Base-by-base conservation (phyloP, 805 yeast genomes). In the Yamadazyma sp. region DNA sequence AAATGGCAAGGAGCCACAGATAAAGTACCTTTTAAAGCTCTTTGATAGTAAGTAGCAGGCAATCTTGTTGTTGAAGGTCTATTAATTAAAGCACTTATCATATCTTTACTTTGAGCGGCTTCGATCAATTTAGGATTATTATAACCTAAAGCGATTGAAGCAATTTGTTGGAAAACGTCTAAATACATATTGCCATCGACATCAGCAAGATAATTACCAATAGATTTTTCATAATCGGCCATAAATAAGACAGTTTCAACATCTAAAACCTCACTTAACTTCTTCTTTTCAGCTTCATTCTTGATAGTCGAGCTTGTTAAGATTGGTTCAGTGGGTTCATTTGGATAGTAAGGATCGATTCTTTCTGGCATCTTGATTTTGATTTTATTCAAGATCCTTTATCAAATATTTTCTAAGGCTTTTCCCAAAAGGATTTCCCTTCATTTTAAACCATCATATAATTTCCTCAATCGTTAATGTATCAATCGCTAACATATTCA, bases 1-100 rank as follows among this genome's bases (percentile, higher is more conserved):
- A 73, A 70, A 7, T 82, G 82, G 33, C 71, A 69, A 35, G 84
- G 85, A 14, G 83, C 83, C 28, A 76, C 80, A 19, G 75, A 69
- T 44, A 78, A 59, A 27, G 11, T 8, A 23, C 78, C 59, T 19
- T 71, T 69, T 31, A 54, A 20, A 76, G 69, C n/a, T 60, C 26
- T 52, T 30, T 65, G 60, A 49, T 76, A 70, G 46, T 76, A 76
- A 13, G 64, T 60, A 7, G 76, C 67, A 8, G 69, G 68, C 40
- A 61, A 61, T 30, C 68, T 60, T 5, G 65, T 68, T 52, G 63
- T 57, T 1, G 70, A 68, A 1, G 69, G 69, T 29, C 69, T 49
- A 47, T 65, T 62, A 26, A 62, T 50, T 36, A 65, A 47, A 4
- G 70, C 65, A 32, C 49, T 53, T 31, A 55, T 52, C 70, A 65